Conservation (phyloP, 495 filamentous ascomycete genomes). For the Penicillium coprophilum region DNA sequence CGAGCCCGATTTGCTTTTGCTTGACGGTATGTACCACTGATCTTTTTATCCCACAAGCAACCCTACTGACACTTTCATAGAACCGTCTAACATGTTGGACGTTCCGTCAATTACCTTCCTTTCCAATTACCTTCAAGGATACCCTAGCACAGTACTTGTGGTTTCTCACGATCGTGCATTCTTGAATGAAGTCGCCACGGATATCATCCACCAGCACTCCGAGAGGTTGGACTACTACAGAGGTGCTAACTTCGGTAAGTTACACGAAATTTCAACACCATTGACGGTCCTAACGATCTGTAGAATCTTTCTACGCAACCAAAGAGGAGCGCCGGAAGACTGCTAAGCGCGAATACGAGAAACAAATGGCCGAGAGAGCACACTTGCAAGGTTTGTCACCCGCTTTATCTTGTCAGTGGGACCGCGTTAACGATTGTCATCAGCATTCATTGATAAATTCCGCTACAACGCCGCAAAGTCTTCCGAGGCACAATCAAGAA, state of each 20-base stretch:
- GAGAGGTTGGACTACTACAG: slow-evolving; percentile 98
- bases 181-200: slow-evolving; percentile 98
- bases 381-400: slow-evolving; percentile 65
- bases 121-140: slow-evolving; percentile 89
- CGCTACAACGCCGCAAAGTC: slow-evolving; percentile 99
- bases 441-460: slow-evolving; percentile 99
- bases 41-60: not conserved
- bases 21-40: slow-evolving; percentile 59
- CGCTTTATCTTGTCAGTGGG: not conserved
- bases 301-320: slow-evolving; percentile 94
- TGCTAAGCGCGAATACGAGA: slow-evolving; percentile 96
- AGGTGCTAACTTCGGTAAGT: slow-evolving; percentile 80
- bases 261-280: not conserved
- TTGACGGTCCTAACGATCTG: slow-evolving; percentile 20
- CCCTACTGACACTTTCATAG: slow-evolving; percentile 41
- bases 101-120: slow-evolving; percentile 99
- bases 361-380: slow-evolving; percentile 89
- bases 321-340: slow-evolving; percentile 96
- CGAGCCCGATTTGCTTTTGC: slow-evolving; percentile 92
- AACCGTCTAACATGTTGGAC: slow-evolving; percentile 99
- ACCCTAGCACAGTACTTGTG: slow-evolving; percentile 92
- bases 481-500: slow-evolving; percentile 93
- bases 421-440: slow-evolving; percentile 19
- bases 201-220: slow-evolving; percentile 98
- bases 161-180: slow-evolving; percentile 99